phyloP scores from a whole-genome alignment of 2,329 filamentous ascomycete genomes.

The Ophiostoma sp. region DNA sequence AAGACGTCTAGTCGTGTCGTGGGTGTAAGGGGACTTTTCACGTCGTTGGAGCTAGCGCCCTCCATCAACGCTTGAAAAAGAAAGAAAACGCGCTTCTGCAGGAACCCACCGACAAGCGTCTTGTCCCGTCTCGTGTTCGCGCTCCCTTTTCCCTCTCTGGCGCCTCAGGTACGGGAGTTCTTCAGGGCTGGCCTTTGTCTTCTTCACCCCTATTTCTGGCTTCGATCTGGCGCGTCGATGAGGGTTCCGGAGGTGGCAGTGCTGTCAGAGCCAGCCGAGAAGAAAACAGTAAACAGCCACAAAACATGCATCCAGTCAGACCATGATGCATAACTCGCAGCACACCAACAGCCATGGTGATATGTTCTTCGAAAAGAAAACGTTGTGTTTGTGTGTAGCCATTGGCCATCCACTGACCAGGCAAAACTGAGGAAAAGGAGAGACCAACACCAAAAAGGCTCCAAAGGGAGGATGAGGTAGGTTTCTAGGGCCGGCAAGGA shows the following conservation, averaged over 20 bases:
- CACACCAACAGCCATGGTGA: background rate
- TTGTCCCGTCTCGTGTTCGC: conserved; percentile 4
- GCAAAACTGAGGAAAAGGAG: background rate
- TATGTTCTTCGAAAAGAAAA: background rate
- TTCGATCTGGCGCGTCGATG: conserved; percentile 9
- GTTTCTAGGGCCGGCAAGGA: background rate
- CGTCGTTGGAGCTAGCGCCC: background rate
- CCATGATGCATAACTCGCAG: background rate
- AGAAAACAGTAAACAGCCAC: background rate
- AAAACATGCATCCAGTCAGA: background rate
- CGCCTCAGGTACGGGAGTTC: background rate
- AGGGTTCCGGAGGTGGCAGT: conserved; percentile 16
- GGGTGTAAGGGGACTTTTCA: background rate
- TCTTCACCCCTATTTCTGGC: background rate
- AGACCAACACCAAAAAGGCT: background rate
- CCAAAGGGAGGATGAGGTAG: background rate
- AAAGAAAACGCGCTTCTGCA: conserved; percentile 28
- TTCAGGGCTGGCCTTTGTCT: background rate
- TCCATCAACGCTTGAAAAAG: background rate
- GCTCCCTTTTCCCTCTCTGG: background rate
- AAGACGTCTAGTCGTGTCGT: background rate
- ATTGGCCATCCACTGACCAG: conserved; percentile 5
- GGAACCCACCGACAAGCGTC: conserved; percentile 24
- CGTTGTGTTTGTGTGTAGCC: background rate
- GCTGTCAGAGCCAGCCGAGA: conserved; percentile 5